phyloP scores from a whole-genome alignment of 176 grass and related monocot species.

The Bolboschoenus planiculmis region DNA sequence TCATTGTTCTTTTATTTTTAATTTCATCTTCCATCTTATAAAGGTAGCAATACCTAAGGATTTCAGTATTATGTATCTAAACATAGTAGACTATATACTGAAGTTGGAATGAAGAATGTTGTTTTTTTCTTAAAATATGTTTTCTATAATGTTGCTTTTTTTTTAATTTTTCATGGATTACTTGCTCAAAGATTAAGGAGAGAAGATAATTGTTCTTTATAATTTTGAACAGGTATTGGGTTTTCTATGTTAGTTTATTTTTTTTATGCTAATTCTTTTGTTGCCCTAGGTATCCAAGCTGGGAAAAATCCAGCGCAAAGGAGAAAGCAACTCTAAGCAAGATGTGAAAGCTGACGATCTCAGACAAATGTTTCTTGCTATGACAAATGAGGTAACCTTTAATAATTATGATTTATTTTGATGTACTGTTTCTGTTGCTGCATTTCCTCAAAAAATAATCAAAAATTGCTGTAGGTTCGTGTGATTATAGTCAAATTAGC shows the following conservation, averaged over 20 bases:
- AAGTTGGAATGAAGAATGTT: not conserved
- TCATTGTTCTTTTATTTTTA: constrained; percentile 6
- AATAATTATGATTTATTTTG: constrained; percentile 9
- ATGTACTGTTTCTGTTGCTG: constrained; percentile 4
- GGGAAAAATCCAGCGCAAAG: constrained; percentile 86
- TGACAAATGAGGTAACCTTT: constrained; percentile 83
- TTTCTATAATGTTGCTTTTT: not conserved
- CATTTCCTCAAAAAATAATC: not conserved
- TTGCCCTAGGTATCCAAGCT: constrained; percentile 88
- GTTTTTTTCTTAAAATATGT: not conserved
- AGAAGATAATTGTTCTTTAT: not conserved
- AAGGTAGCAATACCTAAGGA: not conserved
- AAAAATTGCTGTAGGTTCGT: constrained; percentile 58
- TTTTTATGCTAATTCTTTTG: not conserved
- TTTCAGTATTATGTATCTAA: constrained; percentile 19
- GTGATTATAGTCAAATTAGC: constrained; percentile 99
- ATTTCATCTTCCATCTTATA: not conserved
- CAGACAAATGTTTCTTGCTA: constrained; percentile 99
- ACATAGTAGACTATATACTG: not conserved
- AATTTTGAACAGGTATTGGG: not conserved
- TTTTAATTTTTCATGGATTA: not conserved
- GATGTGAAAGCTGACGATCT: constrained; percentile 98
- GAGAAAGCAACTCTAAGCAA: constrained; percentile 67
- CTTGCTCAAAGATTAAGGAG: not conserved
- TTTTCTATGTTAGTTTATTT: not conserved